A percentile compares a stretch with the other conserved stretches of the same genome.
These are phyloP conservation scores for Aureobasidium sp. DNA, from an alignment of 2,329 filamentous ascomycete genomes.

Conservation along the genomic window DNA sequence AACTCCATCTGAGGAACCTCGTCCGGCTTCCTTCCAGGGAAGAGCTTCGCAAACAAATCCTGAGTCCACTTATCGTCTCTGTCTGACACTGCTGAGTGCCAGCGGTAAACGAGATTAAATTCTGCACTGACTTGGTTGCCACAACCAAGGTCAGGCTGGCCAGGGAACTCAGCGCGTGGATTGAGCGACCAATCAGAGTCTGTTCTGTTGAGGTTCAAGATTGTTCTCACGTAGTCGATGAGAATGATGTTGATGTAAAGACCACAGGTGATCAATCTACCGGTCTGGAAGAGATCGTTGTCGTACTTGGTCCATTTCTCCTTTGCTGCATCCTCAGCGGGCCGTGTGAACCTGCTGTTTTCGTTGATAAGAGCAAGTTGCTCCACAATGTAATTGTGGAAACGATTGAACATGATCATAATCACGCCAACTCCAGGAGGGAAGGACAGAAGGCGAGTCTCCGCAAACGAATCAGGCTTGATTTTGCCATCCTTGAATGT, in stretches of 20 bases:
- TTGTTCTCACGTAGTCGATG: constrained; percentile 48
- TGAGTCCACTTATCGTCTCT: constrained; percentile 42
- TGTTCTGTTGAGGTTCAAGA: constrained; percentile 42
- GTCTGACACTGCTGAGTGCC: constrained; percentile 40
- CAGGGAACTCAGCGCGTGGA: constrained; percentile 34
- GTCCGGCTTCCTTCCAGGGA: constrained; percentile 20
- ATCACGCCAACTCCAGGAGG: constrained; percentile 62
- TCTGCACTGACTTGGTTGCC: constrained; percentile 48
- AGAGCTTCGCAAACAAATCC: constrained; percentile 32
- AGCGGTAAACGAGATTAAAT: constrained; percentile 50
- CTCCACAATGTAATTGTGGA: constrained; percentile 80
- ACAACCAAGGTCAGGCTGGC: constrained; percentile 35
- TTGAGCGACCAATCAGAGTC: constrained; percentile 40
- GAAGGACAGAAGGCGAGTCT: constrained; percentile 57
- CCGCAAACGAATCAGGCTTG: constrained; percentile 64
- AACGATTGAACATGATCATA: constrained; percentile 62
- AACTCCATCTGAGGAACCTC: constrained; percentile 24
- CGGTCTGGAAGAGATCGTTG: constrained; percentile 47
- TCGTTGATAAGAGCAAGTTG: constrained; percentile 85
- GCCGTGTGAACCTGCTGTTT: constrained; percentile 66
- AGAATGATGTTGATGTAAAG: constrained; percentile 49
- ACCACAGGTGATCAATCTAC: constrained; percentile 45
- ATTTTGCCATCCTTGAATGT: constrained; percentile 60
- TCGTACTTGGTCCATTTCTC: constrained; percentile 31
- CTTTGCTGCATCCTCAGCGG: constrained; percentile 43